Conservation (phyloP, 306 rosid genomes). For the Fagus crenata region DNA sequence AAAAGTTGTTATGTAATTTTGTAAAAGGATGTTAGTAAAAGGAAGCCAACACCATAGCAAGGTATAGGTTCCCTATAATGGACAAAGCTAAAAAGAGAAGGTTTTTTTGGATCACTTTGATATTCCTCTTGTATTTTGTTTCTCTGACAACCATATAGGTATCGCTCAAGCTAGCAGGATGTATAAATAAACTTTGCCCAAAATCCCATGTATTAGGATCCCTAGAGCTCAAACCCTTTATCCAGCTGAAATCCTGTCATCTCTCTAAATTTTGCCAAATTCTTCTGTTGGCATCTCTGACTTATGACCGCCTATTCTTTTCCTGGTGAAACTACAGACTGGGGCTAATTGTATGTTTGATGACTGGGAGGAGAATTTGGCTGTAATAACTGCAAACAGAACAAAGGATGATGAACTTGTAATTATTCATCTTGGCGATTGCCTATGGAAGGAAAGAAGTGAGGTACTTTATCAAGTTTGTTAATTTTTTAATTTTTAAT, state of each 20-base stretch:
- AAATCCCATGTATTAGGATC: not conserved
- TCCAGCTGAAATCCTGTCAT: slow-evolving; percentile 13
- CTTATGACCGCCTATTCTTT: slow-evolving; percentile 24
- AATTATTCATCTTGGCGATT: slow-evolving; percentile 84
- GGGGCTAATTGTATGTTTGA: slow-evolving; percentile 74
- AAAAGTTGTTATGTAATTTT: not conserved
- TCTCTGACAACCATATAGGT: not conserved
- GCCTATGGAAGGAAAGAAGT: slow-evolving; percentile 87
- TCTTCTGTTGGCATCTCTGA: slow-evolving; percentile 17
- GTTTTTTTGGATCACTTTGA: not conserved
- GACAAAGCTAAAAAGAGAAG: not conserved
- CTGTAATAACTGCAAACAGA: slow-evolving; percentile 88
- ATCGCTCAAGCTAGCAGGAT: slow-evolving; percentile 20
- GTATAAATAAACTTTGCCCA: slow-evolving; percentile 17
- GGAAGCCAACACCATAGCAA: not conserved
- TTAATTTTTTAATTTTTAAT: not conserved
- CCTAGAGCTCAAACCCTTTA: slow-evolving; percentile 1
- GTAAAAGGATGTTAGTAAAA: not conserved
- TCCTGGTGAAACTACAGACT: slow-evolving; percentile 44
- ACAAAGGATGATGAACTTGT: slow-evolving; percentile 94
- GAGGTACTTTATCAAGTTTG: slow-evolving; percentile 52
- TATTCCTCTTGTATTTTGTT: not conserved
- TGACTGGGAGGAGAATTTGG: slow-evolving; percentile 90
- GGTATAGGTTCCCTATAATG: not conserved
- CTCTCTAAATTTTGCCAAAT: slow-evolving; percentile 20